Evolutionary conservation across 495 filamentous ascomycete species (phyloP).

Genomic region (Trichocladium uniseriatum): DNA sequence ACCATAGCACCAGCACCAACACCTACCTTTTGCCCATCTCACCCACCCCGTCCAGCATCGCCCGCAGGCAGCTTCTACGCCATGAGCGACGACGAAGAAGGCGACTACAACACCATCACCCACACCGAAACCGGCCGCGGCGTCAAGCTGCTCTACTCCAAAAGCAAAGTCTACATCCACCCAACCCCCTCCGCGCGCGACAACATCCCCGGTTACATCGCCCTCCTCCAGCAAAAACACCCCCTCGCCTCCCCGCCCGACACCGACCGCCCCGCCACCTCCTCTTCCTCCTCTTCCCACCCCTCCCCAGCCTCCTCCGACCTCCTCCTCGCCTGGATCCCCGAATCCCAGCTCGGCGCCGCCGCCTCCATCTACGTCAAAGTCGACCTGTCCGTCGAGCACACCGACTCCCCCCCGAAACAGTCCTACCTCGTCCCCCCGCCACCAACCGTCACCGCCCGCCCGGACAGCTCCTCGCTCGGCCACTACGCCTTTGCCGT

Average conservation of each 20-base stretch:
- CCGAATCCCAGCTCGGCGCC: constrained; percentile 80
- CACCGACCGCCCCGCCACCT: constrained; percentile 38
- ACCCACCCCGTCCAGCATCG: constrained; percentile 41
- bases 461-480: constrained; percentile 45
- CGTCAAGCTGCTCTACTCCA: constrained; percentile 92
- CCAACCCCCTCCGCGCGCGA: constrained; percentile 88
- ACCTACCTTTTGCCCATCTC: background rate
- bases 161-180: constrained; percentile 99
- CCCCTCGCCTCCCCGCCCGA: constrained; percentile 18
- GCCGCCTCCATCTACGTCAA: constrained; percentile 86
- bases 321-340: constrained; percentile 85
- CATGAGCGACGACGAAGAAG: constrained; percentile 91
- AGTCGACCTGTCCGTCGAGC: constrained; percentile 64
- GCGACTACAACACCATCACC: constrained; percentile 90
- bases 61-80: constrained; percentile 91
- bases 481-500: constrained; percentile 89
- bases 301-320: constrained; percentile 44
- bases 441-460: constrained; percentile 71
- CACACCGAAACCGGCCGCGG: constrained; percentile 70
- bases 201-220: constrained; percentile 94
- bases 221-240: constrained; percentile 84
- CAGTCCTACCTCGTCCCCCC: constrained; percentile 87
- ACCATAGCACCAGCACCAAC: background rate
- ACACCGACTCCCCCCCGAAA: constrained; percentile 67
- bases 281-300: constrained; percentile 35